Evolutionary conservation across 2,329 filamentous ascomycete species (phyloP), one percentile per base, ranked within the genome.

Genomic region (Pseudocercospora vitis): DNA sequence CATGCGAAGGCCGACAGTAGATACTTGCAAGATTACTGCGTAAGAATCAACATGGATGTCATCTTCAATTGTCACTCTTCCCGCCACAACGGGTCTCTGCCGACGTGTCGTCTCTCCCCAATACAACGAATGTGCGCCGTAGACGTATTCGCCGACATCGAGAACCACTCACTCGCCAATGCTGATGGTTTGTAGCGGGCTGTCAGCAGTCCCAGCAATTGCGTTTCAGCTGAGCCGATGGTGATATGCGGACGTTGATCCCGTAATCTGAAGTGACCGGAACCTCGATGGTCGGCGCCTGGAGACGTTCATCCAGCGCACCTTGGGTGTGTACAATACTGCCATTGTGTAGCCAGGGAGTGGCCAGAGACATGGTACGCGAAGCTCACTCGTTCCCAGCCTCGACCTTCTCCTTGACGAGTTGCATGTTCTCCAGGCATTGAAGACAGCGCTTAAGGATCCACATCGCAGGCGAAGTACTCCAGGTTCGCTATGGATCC

Each of bases 391-490:
- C 42, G 6, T n/a, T 45, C 23, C 21, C 28, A n/a, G 42, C 42
- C 11, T 45, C 29, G 24, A 11, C 12, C 1, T 7, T 28, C 26
- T 31, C 2, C 12, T 1, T 4, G 4, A n/a, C 29, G 26, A n/a
- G 11, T 14, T 14, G 7, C 24, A 8, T 7, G 14, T 24, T 2
- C 3, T 24, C 24, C 18, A 14, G 24, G 42, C 12, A 26, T 45
- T 28, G 42, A 45, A 45, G 2, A 45, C 19, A 1, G n/a, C 42
- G 24, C 42, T 14, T 31, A 45, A 14, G 23, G 29, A 29, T 14
- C 42, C 42, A 28, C 42, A 45, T 23, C 42, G 24, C 28, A 31
- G 42, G 28, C 42, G 42, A 45, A 45, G 42, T 45, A 28, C 42
- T 45, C 42, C 16, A 45, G 42, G 19, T 21, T 31, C 26, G 42